phyloP scores from a whole-genome alignment of 2,329 filamentous ascomycete species.

The Aspergillus luchuensis region DNA sequence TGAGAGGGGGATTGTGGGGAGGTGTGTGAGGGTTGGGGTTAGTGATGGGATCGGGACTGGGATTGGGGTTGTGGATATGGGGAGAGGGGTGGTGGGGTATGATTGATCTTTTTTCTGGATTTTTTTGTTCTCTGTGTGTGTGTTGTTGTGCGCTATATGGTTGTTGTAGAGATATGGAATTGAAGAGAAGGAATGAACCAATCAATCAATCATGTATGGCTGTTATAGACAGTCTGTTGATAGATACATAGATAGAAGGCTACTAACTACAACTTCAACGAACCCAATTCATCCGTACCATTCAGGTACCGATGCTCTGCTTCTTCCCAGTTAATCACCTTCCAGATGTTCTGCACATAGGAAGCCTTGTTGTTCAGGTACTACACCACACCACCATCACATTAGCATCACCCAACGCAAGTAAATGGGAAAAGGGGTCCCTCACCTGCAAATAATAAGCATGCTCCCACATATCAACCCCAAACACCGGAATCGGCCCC shows the following conservation, averaged over 20 bases:
- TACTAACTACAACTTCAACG: slow-evolving; percentile 29
- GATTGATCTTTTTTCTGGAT: slow-evolving; percentile 24
- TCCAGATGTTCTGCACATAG: slow-evolving; percentile 89
- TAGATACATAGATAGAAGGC: not conserved
- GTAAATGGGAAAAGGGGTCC: not conserved
- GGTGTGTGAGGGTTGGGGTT: slow-evolving; percentile 34
- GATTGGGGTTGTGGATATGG: slow-evolving; percentile 22
- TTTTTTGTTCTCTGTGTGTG: no score
- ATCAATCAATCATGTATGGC: no score
- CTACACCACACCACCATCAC: slow-evolving; percentile 42
- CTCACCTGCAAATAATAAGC: slow-evolving; percentile 80
- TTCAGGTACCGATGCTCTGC: slow-evolving; percentile 67
- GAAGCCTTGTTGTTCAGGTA: slow-evolving; percentile 93
- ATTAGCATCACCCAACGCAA: not conserved
- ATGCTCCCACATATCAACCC: slow-evolving; percentile 92
- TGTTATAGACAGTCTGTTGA: not conserved
- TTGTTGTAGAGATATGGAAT: not conserved
- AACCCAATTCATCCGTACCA: slow-evolving; percentile 27
- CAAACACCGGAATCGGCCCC: slow-evolving; percentile 74
- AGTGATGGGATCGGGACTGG: slow-evolving; percentile 9
- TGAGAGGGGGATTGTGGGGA: slow-evolving; percentile 37
- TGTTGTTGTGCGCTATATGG: not conserved
- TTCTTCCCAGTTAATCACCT: slow-evolving; percentile 89
- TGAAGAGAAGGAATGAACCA: no score
- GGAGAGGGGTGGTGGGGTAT: slow-evolving; percentile 38